phyloP scores from a whole-genome alignment of 495 filamentous ascomycete genomes.

The Pseudevernia furfuracea region DNA sequence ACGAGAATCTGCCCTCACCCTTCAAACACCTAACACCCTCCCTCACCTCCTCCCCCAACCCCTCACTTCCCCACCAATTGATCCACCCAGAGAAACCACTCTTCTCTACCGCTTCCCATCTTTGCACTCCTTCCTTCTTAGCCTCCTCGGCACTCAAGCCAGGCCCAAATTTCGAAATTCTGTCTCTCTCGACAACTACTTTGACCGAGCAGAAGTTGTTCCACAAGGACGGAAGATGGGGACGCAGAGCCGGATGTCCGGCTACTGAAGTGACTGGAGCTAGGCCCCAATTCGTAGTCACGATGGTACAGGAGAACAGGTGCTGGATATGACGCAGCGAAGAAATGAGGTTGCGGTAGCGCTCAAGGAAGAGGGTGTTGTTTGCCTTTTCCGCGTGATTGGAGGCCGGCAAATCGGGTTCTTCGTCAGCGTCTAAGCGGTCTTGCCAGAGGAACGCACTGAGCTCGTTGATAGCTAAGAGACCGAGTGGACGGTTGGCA shows the following conservation, averaged over 20 bases:
- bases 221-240: conserved; percentile 44
- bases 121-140: conserved; percentile 40
- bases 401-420: conserved; percentile 31
- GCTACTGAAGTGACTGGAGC: conserved; percentile 30
- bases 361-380: conserved; percentile 20
- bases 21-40: conserved; percentile 14
- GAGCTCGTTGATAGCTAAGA: conserved; percentile 47
- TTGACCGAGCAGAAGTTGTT: conserved; percentile 39
- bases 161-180: conserved; percentile 45
- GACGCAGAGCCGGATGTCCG: conserved; percentile 32
- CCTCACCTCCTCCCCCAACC: conserved; percentile 32
- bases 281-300: conserved; percentile 27
- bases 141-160: conserved; percentile 51
- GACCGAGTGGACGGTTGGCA: conserved; percentile 37
- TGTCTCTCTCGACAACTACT: conserved; percentile 40
- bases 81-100: conserved; percentile 40
- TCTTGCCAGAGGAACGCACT: conserved; percentile 54
- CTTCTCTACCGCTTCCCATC: conserved; percentile 36
- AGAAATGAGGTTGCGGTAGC: conserved; percentile 38
- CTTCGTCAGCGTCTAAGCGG: conserved; percentile 41
- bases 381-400: conserved; percentile 1
- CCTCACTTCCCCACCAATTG: conserved; percentile 40
- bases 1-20: conserved; percentile 17
- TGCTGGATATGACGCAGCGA: conserved; percentile 22
- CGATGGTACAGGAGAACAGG: conserved; percentile 27